Percentiles rank a stretch among this genome's conserved stretches.
Evolutionary conservation across 352 stramenopile species (phyloP).

Genomic region (Pythium vanterpoolii): DNA sequence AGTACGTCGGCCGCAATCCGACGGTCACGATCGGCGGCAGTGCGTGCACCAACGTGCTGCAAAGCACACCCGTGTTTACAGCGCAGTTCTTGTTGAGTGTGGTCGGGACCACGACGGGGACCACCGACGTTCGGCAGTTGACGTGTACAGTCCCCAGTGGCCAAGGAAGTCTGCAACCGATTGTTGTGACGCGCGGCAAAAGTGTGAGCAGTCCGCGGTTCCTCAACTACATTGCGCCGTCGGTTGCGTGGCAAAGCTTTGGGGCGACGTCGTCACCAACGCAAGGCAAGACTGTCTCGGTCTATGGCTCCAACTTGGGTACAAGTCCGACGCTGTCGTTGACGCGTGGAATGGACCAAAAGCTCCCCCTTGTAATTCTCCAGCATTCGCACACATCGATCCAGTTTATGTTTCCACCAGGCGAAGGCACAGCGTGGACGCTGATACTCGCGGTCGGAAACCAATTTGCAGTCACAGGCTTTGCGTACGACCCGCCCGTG

Average conservation of each 20-base stretch:
- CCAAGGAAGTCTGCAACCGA: slow-evolving; percentile 38
- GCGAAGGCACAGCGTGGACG: slow-evolving; percentile 37
- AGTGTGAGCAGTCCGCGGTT: slow-evolving; percentile 39
- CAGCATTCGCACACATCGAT: slow-evolving; percentile 32
- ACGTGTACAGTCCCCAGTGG: slow-evolving; percentile 42
- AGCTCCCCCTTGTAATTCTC: slow-evolving; percentile 22
- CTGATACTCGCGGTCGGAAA: slow-evolving; percentile 42
- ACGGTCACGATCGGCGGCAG: slow-evolving; percentile 29
- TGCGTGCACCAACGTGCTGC: slow-evolving; percentile 31
- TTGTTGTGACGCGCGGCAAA: slow-evolving; percentile 34
- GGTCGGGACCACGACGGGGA: slow-evolving; percentile 22
- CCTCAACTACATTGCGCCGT: slow-evolving; percentile 51
- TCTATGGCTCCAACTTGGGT: slow-evolving; percentile 54
- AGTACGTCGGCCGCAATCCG: slow-evolving; percentile 47
- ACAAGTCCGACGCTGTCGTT: slow-evolving; percentile 37
- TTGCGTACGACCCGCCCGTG: slow-evolving; percentile 49
- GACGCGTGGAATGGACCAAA: not conserved
- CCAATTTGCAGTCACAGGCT: slow-evolving; percentile 32
- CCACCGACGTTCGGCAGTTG: slow-evolving; percentile 34
- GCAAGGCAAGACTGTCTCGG: slow-evolving; percentile 34
- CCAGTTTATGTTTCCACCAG: slow-evolving; percentile 41
- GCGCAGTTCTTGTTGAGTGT: slow-evolving; percentile 18
- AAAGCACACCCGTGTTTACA: slow-evolving; percentile 25
- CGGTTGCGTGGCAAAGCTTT: slow-evolving; percentile 35
- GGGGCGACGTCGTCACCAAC: slow-evolving; percentile 34